Evolutionary conservation across 2,329 filamentous ascomycete species (phyloP).

Genomic region (Fusarium sp.): DNA sequence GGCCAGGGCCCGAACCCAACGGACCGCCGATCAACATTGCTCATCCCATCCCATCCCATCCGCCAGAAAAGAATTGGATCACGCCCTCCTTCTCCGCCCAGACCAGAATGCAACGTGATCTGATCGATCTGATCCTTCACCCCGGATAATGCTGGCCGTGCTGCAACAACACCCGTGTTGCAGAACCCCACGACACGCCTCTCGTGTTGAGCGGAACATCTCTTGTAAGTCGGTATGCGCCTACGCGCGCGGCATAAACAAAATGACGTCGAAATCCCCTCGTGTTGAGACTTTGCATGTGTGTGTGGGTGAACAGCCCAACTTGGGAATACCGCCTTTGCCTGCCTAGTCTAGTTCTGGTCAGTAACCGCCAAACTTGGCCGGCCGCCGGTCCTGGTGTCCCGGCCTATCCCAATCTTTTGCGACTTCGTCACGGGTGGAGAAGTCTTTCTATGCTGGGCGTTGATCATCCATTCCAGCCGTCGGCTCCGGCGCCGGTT

Average conservation of each 20-base stretch:
- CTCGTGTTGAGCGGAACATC: neutral
- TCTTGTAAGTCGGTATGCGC: conserved; percentile 11
- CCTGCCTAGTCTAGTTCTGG: conserved; percentile 20
- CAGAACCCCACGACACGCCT: neutral
- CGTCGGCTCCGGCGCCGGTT: conserved; percentile 6
- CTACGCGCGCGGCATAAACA: conserved; percentile 36
- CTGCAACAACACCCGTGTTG: conserved; percentile 22
- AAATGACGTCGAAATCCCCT: conserved; percentile 18
- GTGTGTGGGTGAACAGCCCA: neutral
- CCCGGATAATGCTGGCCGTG: conserved; percentile 34
- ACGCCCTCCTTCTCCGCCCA: conserved; percentile 20
- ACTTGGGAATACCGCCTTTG: conserved; percentile 14
- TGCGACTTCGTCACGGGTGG: conserved; percentile 25
- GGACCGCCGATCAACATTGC: conserved; percentile 25
- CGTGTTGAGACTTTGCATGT: neutral
- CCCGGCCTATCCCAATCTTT: conserved; percentile 14
- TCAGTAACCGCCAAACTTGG: conserved; percentile 10
- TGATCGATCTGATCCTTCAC: conserved; percentile 33
- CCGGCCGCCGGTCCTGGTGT: conserved; percentile 1
- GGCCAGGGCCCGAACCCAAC: neutral
- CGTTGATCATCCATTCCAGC: conserved; percentile 20
- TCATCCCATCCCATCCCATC: conserved; percentile 9
- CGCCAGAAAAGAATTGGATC: neutral
- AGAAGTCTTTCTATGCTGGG: conserved; percentile 6
- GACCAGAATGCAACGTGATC: conserved; percentile 36